Base-by-base conservation (phyloP, 2,329 filamentous ascomycete genomes). In the Fusarium illudens region DNA sequence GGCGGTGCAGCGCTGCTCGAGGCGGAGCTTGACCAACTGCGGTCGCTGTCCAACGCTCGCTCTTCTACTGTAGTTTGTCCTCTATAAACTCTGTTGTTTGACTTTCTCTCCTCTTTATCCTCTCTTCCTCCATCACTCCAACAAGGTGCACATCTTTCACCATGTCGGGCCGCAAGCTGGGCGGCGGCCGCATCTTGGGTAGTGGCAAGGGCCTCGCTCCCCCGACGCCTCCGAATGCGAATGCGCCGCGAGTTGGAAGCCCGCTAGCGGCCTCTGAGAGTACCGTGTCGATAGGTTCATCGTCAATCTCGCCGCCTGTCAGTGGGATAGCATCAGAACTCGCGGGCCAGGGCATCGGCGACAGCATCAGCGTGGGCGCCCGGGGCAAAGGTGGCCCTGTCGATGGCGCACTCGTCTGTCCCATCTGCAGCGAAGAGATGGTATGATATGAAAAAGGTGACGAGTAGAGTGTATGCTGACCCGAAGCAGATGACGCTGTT, bases 351-450 rank as follows among this genome's bases (percentile, higher is more conserved):
- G 94, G 97, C 75, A 86, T 97, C 55, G 87, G 88, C 34, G 92
- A 93, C 58, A 91, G 92, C 75, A 90, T 97, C 73, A 94, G 91
- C 57, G 81, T 96, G 19, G 84, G 81, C 20, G 80, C 81, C 10
- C 82, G 84, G 17, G 83, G 85, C 54, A 84, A 85, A 83, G 64
- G 84, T 85, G 67, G 84, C 81, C 50, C 85, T 12, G 67, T 74
- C 9, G 72, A 76, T 63, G 62, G 88, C 54, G 87, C 87, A 78
- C 88, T 99, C 62, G 89, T 95, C 58, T 99, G 96, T 78, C 96
- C 96, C n/a, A 99, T 99, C 76, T 99, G 96, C 80, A 94, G 90
- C 72, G 96, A 98, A 81, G 94, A 97, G 79, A 99, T 99, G 96
- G 94, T 96, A 82, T 68, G 82, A 15, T 51, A 22, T n/a, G 11